Base-by-base conservation (phyloP, 768 basidiomycete species). In the Psilocybe tampanensis region DNA sequence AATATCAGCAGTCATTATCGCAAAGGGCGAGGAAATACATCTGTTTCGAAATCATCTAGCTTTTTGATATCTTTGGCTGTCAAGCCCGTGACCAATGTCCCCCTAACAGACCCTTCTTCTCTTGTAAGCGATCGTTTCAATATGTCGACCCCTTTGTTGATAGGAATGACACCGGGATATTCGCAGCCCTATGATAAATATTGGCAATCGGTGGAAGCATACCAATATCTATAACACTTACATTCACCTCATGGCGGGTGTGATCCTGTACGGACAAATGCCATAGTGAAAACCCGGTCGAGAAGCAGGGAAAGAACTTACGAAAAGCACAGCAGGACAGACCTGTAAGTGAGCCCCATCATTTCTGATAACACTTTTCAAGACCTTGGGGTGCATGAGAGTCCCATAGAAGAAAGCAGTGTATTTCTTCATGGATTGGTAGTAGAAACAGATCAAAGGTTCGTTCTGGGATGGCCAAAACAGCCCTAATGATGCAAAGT, bases 361-460 rank as follows among this genome's bases (percentile, higher is more conserved):
- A 63, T 90, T 86, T 7, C 78, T 78, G 43, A 97, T 85, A 7
- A 97, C 94, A 18, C 86, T 76, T 55, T 77, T 82, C 36, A 97
- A 75, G 65, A 98, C 89, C 48, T 82, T 83, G 6, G 94, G 94
- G 64, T 95, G 92, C 80, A 95, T 86, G 19, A 98, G 76, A 0
- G 92, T 96, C 12, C 95, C 95, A 71, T 95, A 94, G 76, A 94
- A 90, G 72, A 95, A 95, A 17, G 87, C 87, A 13, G 59, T 65
- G 29, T 29, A 29, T 29, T 29, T 9, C 29, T 29, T 29, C 29
- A 29, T 29, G 29, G 29, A 4, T 29, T 29, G 9, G 9, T 29
- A 9, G 29, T 29, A 29, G 4, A 29, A 29, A 29, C 5, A 29
- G 29, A 29, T 29, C 29, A 29, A 29, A 9, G 29, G 9, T 5